phyloP scores from a whole-genome alignment of 2,329 filamentous ascomycete genomes.

The Cercospora sojina region DNA sequence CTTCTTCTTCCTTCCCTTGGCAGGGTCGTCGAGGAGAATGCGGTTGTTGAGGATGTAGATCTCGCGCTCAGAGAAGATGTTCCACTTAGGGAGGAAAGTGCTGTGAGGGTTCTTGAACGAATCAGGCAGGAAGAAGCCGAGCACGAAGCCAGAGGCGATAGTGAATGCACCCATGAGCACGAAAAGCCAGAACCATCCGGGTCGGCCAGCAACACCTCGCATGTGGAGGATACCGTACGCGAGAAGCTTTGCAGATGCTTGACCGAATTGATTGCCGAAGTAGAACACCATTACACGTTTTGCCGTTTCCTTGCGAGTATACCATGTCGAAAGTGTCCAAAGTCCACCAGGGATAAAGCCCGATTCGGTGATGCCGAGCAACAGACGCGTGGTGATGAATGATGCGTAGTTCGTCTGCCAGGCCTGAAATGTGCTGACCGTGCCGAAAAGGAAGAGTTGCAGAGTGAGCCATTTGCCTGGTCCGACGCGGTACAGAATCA shows the following conservation, averaged over 20 bases:
- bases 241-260: constrained; percentile 44
- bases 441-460: constrained; percentile 42
- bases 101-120: constrained; percentile 35
- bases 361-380: constrained; percentile 43
- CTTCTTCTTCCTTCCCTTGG: constrained; percentile 35
- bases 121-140: constrained; percentile 37
- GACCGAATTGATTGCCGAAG: constrained; percentile 47
- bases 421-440: constrained; percentile 45
- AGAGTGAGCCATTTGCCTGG: constrained; percentile 43
- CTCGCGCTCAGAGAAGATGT: constrained; percentile 35
- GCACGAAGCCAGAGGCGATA: constrained; percentile 36
- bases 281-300: constrained; percentile 50
- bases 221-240: constrained; percentile 44
- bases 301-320: constrained; percentile 49
- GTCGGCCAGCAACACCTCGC: constrained; percentile 26
- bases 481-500: constrained; percentile 39
- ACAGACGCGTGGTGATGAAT: constrained; percentile 42
- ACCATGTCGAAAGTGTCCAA: constrained; percentile 52
- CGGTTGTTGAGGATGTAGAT: constrained; percentile 34
- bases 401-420: constrained; percentile 42
- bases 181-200: constrained; percentile 35
- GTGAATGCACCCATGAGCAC: constrained; percentile 39
- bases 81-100: constrained; percentile 30
- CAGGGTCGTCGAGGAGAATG: constrained; percentile 35
- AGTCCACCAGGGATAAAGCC: constrained; percentile 51